Base-by-base conservation (phyloP, 768 basidiomycete genomes). In the Serpula lacrymans region DNA sequence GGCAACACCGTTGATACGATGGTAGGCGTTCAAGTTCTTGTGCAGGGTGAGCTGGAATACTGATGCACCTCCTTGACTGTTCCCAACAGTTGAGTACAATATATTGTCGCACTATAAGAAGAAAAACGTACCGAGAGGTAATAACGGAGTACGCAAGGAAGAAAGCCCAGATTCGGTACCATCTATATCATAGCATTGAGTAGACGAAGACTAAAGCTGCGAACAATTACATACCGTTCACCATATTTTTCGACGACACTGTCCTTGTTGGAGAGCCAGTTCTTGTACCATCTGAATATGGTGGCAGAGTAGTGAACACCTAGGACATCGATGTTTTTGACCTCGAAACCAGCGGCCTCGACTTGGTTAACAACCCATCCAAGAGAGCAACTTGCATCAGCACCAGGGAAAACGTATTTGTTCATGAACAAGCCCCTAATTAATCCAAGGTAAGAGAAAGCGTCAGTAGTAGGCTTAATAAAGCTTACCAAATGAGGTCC, bases 381-480 rank as follows among this genome's bases (percentile, higher is more conserved):
- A 22, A 98, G 83, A 14, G 94, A 89, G 63, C 91, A 91, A 2
- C 85, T 90, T 0, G 96, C 96, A 54, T 99, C 96, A 3, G 95
- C 96, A 58, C 95, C 95, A 32, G 96, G 95, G 84, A 99, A 99
- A 59, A 99, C 69, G 51, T 99, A 98, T 57, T 93, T 93, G 78
- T 89, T 94, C 91, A 94, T 94, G 72, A 94, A 95, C 17, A 94
- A 74, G 50, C 92, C 93, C 88, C 85, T 87, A 28, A 5, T 22
- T 14, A 22, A 14, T 21, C n/a, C 4, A 7, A 14, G 1, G 14
- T 13, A 0, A 42, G 52, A n/a, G n/a, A n/a, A n/a, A n/a, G n/a
- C n/a, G n/a, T n/a, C n/a, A n/a, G n/a, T 46, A 42, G 22, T 1
- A 10, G 3, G 4, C 3, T 20, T 14, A 28, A 1, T 20, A 2